phyloP scores from a whole-genome alignment of 2,329 filamentous ascomycete species.

The Sarocladium strictum region DNA sequence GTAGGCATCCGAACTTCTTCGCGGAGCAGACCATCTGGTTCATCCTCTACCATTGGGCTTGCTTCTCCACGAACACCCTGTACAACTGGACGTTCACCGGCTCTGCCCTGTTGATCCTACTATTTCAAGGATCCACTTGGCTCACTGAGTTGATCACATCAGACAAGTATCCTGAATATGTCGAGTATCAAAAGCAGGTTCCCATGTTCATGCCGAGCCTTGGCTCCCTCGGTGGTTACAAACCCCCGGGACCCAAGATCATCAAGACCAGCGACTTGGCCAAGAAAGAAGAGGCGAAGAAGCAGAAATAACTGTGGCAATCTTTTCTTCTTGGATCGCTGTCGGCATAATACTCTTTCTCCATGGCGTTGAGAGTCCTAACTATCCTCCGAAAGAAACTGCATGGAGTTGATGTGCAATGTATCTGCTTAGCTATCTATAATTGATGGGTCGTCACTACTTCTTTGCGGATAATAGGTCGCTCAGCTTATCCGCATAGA shows the following conservation, averaged over 20 bases:
- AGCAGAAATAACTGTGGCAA: constrained; percentile 22
- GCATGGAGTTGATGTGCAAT: too few relatives aligned
- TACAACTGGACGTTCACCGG: constrained; percentile 78
- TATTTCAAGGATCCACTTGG: constrained; percentile 87
- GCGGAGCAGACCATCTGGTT: constrained; percentile 92
- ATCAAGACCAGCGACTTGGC: constrained; percentile 3
- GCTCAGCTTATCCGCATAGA: constrained; percentile 78
- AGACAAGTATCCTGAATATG: constrained; percentile 84
- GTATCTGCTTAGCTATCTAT: constrained; percentile 8
- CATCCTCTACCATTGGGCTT: constrained; percentile 80
- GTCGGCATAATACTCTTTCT: neutral
- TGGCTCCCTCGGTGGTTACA: constrained; percentile 34
- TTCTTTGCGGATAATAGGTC: constrained; percentile 50
- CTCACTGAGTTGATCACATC: constrained; percentile 79
- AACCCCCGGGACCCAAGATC: constrained; percentile 26
- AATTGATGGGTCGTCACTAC: constrained; percentile 11
- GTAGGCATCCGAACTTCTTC: constrained; percentile 90
- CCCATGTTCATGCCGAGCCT: constrained; percentile 71
- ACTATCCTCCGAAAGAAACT: too few relatives aligned
- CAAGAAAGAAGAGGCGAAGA: constrained; percentile 37
- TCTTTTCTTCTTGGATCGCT: neutral
- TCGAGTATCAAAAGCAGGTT: constrained; percentile 74
- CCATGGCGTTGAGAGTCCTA: constrained; percentile 9
- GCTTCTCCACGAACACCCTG: constrained; percentile 61
- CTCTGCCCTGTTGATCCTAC: constrained; percentile 59